phyloP scores from a whole-genome alignment of 257 asterid species.

The Solanum piurae region DNA sequence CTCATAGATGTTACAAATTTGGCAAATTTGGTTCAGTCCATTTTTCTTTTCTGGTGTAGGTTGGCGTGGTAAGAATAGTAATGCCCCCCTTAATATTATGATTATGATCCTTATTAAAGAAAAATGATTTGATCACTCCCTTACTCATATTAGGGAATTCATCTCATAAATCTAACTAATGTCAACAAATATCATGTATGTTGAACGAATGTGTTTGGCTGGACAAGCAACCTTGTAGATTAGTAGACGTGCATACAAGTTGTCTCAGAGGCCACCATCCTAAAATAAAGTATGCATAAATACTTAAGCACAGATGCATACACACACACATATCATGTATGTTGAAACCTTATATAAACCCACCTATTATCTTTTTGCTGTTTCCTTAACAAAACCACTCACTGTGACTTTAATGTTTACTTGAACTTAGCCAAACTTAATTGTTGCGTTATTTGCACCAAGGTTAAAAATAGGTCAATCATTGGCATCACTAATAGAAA shows the following conservation, averaged over 20 bases:
- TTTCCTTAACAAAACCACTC: neutral
- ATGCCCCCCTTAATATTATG: neutral
- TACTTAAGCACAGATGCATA: neutral
- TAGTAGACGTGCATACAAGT: neutral
- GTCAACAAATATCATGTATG: neutral
- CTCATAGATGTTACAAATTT: neutral
- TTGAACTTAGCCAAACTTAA: neutral
- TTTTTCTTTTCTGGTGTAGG: neutral
- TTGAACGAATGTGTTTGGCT: neutral
- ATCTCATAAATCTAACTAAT: neutral
- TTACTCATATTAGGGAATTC: neutral
- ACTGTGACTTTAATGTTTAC: neutral
- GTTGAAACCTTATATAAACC: neutral
- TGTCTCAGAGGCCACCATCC: neutral
- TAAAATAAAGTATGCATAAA: neutral
- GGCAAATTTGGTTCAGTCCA: neutral
- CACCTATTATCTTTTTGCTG: neutral
- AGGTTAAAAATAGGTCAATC: neutral
- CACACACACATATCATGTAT: neutral
- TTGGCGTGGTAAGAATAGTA: neutral
- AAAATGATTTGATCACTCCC: neutral
- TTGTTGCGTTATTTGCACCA: neutral
- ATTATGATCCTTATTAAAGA: neutral
- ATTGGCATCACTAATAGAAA: neutral
- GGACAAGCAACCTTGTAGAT: neutral